Evolutionary conservation across 2,329 filamentous ascomycete genomes (phyloP), one percentile per base, ranked within the genome.

Genomic region (Myrmaecium sp.): DNA sequence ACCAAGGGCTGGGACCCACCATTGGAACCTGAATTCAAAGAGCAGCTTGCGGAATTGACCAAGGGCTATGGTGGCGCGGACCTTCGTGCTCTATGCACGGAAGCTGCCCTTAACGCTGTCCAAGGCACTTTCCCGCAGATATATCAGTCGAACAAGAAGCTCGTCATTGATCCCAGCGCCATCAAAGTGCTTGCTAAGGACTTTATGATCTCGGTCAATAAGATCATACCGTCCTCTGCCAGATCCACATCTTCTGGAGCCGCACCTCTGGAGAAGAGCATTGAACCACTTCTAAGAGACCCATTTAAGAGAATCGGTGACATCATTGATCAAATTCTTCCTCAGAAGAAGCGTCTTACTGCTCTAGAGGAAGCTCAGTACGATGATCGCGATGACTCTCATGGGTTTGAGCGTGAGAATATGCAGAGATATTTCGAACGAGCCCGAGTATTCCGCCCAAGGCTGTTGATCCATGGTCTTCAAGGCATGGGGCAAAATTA

Each of bases 61-160:
- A 94, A 94, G 52, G 91, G 91, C 9, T 95, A 95, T 40, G 89
- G 86, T 34, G 89, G 89, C 64, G 89, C 89, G 15, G 89, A 98
- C 54, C 58, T 98, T 35, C 74, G 89, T 34, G 86, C 89, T 8
- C 64, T 98, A 17, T 95, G 84, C 52, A 98, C 89, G 0, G 89
- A 98, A 58, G 86, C 89, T 18, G 82, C 89, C 3, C 61, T 98
- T 31, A 98, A 98, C 49, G 78, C 89, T 3, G 89, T 98, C 14
- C 89, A 98, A 52, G 69, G 89, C 40, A 86, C 80, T 3, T 98
- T 91, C 45, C 89, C 89, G 10, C 89, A 98, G 44, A 94, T 98
- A 34, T 98, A 98, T 57, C 69, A 71, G 14, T 86, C 84, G 0
- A 74, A 79, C 36, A 74, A 91, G 47, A 94, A 94, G 55, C 69